Percentiles rank a stretch among this genome's conserved stretches.
Conservation (phyloP, 495 filamentous ascomycete genomes). For the Penicillium daleae region DNA sequence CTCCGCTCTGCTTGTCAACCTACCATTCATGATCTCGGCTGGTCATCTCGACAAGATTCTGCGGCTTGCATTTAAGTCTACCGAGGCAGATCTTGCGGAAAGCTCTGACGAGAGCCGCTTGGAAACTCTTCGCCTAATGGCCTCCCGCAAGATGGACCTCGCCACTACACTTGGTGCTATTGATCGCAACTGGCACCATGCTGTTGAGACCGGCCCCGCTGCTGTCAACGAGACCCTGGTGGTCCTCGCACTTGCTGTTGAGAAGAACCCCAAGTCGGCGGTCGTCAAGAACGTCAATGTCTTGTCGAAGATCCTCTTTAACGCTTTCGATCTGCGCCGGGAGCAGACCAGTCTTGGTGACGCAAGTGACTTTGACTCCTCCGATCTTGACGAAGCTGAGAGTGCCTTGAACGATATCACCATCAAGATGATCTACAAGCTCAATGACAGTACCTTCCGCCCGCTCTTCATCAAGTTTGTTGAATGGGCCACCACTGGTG, state of each 20-base stretch:
- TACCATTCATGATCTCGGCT: constrained; percentile 84
- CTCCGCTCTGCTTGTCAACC: constrained; percentile 72
- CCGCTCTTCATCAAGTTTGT: constrained; percentile 82
- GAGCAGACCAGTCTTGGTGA: constrained; percentile 44
- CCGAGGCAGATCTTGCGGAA: constrained; percentile 55
- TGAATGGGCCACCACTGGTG: constrained; percentile 69
- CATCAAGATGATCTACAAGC: constrained; percentile 91
- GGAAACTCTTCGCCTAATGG: constrained; percentile 70
- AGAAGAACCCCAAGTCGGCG: constrained; percentile 73
- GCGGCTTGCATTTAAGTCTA: constrained; percentile 67
- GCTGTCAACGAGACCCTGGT: constrained; percentile 69
- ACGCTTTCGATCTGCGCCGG: constrained; percentile 72
- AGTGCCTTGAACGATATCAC: constrained; percentile 63
- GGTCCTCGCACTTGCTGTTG: constrained; percentile 66
- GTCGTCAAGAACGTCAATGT: constrained; percentile 69
- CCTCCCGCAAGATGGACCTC: constrained; percentile 68
- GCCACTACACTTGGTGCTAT: constrained; percentile 70
- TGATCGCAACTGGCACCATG: constrained; percentile 68
- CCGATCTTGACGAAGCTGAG: constrained; percentile 67
- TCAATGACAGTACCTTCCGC: constrained; percentile 95
- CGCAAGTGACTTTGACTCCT: constrained; percentile 45
- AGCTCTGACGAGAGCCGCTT: constrained; percentile 64
- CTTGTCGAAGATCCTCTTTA: constrained; percentile 72
- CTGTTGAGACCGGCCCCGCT: constrained; percentile 59
- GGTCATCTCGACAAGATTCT: constrained; percentile 72